Base-by-base conservation (phyloP, 805 yeast species). In the Candida patagonica region DNA sequence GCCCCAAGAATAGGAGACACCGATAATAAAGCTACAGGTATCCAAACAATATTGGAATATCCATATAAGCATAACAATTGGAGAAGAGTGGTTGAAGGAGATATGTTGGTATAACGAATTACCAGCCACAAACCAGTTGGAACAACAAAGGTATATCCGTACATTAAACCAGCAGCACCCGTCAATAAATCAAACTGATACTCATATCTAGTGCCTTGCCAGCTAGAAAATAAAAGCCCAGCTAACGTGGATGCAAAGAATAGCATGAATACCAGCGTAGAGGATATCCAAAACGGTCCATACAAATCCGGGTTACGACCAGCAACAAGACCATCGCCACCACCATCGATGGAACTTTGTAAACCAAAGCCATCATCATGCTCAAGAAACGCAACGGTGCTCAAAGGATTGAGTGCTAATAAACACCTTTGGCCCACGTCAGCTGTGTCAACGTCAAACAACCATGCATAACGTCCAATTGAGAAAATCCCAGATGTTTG, bases 261-360 rank as follows among this genome's bases (percentile, higher is more conserved):
- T 56, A 84, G 67, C 24, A 79, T 64, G 47, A 83, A 74, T 1
- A 84, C 75, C 37, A 85, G 73, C 0, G 95, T 80, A 0, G 87
- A 86, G 9, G 89, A 82, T 32, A 88, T 77, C 97, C 97, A 88
- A 15, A 86, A 65, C 6, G 94, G 81, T 0, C 96, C 96, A 57
- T 86, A 89, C 39, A 88, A 62, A 53, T 88, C 97, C 2, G 80
- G 74, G 39, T 47, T 42, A 12, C 67, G 66, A 29, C 67, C 67
- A 49, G 65, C 48, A 5, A 47, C 37, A 10, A 33, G 46, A 60
- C 67, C 25, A 21, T 53, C 51, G 12, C 58, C 54, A 45, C 48
- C 60, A 52, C 44, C 46, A 19, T 43, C 42, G 27, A 33, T 22
- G 25, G 45, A 16, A 29, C 39, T 17, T 9, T n/a, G 4, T 23